These are phyloP conservation scores for Exophiala aquamarina DNA, from an alignment of 2,329 filamentous ascomycete species.

Conservation along the genomic window DNA sequence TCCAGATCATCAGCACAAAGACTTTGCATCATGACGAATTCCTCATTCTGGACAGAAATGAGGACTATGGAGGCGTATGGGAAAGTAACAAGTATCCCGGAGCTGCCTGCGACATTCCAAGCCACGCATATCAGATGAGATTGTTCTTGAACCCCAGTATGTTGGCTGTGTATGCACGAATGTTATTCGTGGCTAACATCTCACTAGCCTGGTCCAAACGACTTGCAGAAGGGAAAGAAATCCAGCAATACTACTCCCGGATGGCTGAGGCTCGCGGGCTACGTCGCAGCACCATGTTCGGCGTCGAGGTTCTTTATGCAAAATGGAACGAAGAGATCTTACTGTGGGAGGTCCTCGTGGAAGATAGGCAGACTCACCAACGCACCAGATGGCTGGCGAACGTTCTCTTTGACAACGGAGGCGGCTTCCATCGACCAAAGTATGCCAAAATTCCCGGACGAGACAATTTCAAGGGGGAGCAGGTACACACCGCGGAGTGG, in stretches of 20 bases:
- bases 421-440: constrained; percentile 3
- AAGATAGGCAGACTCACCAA: constrained; percentile 1
- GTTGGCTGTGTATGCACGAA: background rate
- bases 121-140: constrained; percentile 3
- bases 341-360: constrained; percentile 4
- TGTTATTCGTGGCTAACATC: background rate
- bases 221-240: constrained; percentile 2
- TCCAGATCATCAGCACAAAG: constrained; percentile 11
- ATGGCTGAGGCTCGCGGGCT: constrained; percentile 1
- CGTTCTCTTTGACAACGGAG: constrained; percentile 2
- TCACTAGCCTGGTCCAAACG: background rate
- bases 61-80: constrained; percentile 14
- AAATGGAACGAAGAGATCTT: constrained; percentile 1
- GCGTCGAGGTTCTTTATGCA: background rate
- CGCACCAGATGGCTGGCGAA: constrained; percentile 1
- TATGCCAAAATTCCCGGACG: constrained; percentile 47
- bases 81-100: constrained; percentile 14
- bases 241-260: constrained; percentile 4
- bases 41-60: constrained; percentile 9
- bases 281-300: background rate
- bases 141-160: background rate
- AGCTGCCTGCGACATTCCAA: constrained; percentile 13
- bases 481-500: constrained; percentile 60
- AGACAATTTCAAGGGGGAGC: constrained; percentile 49
- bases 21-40: constrained; percentile 7